Base-by-base conservation (phyloP, 164 flowering plant genomes). In the Euptelea pleiosperma region DNA sequence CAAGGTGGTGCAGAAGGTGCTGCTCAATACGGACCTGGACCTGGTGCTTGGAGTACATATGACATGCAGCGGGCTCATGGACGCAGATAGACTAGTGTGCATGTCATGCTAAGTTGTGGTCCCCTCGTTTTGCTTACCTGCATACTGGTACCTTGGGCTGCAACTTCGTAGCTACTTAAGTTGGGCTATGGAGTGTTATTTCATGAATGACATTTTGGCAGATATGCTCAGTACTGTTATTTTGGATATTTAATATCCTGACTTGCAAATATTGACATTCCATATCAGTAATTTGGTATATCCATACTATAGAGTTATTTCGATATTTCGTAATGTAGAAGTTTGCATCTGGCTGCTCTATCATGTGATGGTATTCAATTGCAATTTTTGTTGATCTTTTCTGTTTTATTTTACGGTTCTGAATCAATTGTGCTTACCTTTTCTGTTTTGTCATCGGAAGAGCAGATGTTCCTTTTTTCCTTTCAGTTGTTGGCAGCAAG, bases 11-110 rank as follows among this genome's bases (percentile, higher is more conserved):
- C 73, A 21, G 96, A 90, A 77, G 80, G 72, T 57, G 83, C 31
- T 68, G 70, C 85, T 50, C 91, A 73, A 16, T 86, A 88, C 76
- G 94, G 88, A 65, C 72, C 77, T 58, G 89, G 76, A 46, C 77
- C 92, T 51, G 89, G 73, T 75, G 61, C 85, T 18, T 93, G 98
- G 98, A 83, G 81, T 57, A 70, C 81, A 45, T 88, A 93, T 74
- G 92, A 85, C 52, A 72, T 80, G 79, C 98, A 87, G 54, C 81
- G 79, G 63, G 73, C 84, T 69, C 97, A 84, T 74, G 92, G 84
- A 47, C 90, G 75, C 61, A 67, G 96, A 83, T 86, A 75, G 66
- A 79, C 19, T 67, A 39, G 52, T 58, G 46, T 36, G 57, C 61
- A 12, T 48, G 59, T 43, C 47, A 57, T 67, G 52, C 67, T 41